Conservation (phyloP, 139 green algal genomes). For the Microglena sp. region DNA sequence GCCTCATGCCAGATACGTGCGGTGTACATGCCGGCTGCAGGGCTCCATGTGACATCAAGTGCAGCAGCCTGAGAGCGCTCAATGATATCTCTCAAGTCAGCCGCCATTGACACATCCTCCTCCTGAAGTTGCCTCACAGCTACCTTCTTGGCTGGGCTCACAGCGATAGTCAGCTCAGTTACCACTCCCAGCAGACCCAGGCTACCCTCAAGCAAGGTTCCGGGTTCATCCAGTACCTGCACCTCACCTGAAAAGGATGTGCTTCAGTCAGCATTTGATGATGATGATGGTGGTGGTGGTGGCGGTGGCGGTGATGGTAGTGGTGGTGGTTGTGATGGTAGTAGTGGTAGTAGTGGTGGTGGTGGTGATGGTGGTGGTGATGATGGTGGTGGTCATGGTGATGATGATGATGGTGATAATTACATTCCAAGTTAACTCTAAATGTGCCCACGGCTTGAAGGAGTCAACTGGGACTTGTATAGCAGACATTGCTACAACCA, state of each 20-base stretch:
- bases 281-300: too few species aligned
- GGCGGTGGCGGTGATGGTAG: too few species aligned
- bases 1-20: constrained; percentile 26
- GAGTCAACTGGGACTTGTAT: too few species aligned
- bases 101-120: constrained; percentile 25
- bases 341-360: background rate
- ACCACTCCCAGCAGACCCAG: constrained; percentile 31
- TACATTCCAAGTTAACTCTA: too few species aligned
- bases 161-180: constrained; percentile 26
- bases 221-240: constrained; percentile 12
- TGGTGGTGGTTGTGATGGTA: background rate
- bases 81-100: constrained; percentile 27
- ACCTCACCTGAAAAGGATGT: constrained; percentile 13
- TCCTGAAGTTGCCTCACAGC: constrained; percentile 4
- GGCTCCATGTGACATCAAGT: constrained; percentile 32
- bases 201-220: constrained; percentile 22
- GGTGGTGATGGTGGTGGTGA: background rate
- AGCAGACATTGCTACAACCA: too few species aligned
- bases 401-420: background rate
- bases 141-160: constrained; percentile 18
- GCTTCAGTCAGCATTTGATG: background rate
- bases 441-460: too few species aligned
- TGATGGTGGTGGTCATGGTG: background rate
- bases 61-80: constrained; percentile 19
- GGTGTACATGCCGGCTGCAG: constrained; percentile 25